Percentiles rank a stretch among this genome's conserved stretches.
These are phyloP conservation scores for Volutella citrinella DNA, from an alignment of 2,329 filamentous ascomycete species.

Conservation along the genomic window DNA sequence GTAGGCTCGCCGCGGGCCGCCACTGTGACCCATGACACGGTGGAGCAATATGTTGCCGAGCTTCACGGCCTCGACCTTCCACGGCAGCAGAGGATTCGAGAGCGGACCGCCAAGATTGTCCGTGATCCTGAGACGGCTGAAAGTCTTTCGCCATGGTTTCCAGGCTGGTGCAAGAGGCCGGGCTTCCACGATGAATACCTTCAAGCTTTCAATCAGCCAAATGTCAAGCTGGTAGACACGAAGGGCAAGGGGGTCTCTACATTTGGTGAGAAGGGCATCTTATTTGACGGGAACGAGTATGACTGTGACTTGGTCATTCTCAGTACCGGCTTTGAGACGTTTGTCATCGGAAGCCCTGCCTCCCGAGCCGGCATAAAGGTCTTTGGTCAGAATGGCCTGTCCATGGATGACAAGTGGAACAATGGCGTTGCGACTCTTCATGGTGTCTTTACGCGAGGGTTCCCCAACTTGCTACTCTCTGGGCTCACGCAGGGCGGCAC, in stretches of 20 bases:
- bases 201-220: conserved; percentile 52
- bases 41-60: no score
- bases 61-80: no score
- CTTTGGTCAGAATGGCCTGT: conserved; percentile 40
- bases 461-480: conserved; percentile 53
- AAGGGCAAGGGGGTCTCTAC: no score
- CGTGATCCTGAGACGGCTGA: conserved; percentile 48
- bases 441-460: conserved; percentile 43
- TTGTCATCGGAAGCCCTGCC: conserved; percentile 4
- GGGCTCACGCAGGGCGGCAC: conserved; percentile 38
- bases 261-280: no score
- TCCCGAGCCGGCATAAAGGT: conserved; percentile 20
- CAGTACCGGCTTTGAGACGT: conserved; percentile 36
- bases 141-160: conserved; percentile 58
- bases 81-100: no score
- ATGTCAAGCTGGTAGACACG: conserved; percentile 62
- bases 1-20: no score
- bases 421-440: conserved; percentile 48
- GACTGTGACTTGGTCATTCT: conserved; percentile 3
- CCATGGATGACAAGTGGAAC: conserved; percentile 43
- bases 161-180: conserved; percentile 61
- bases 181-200: conserved; percentile 61
- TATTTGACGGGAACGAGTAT: background rate
- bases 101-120: no score
- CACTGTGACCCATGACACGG: no score